Base-by-base conservation (phyloP, 1,139 yeast genomes). In the Candida glucosophila region DNA sequence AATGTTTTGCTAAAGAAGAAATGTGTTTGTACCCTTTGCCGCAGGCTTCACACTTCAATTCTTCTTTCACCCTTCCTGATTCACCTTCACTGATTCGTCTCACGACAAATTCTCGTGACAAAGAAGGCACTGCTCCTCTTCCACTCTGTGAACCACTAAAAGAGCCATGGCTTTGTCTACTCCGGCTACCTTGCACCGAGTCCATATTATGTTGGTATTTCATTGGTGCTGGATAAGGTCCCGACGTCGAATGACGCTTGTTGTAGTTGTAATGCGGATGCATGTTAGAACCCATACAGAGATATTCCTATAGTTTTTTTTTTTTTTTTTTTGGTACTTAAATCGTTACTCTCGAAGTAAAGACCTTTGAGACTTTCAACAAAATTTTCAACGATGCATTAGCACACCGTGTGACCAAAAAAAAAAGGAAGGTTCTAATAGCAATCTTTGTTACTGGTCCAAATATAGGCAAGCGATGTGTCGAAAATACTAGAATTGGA, bases 11-110 rank as follows among this genome's bases (percentile, higher is more conserved):
- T 33, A 82, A 62, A 12, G 90, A 78, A 2, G 88, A 76, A 6
- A 82, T 78, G 52, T 82, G 95, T 47, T 82, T 83, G 48, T 82
- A 82, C 9, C 92, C 92, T 49, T 83, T 82, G 7, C 94, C 94
- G 44, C 95, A 82, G 3, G 92, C 85, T 50, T 82, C 92, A 55
- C 94, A 82, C 42, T 78, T 77, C 35, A 82, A 66, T 43, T 80
- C 88, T 45, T 82, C 92, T 48, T 81, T 82, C 27, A 81, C 61
- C 28, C 94, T 54, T 6, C 93, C 93, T 2, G 85, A 73, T 49
- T 82, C 94, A 22, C 93, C 93, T 49, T 82, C 94, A 29, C 85
- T 74, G 28, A 80, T 81, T 33, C 94, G 61, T 34, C 94, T 63
- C 13, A 79, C 90, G 6, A 81, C 92, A 55, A 79, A 79, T 37